Base-by-base conservation (phyloP, 441 rosid genomes). In the Jatropha podagrica region DNA sequence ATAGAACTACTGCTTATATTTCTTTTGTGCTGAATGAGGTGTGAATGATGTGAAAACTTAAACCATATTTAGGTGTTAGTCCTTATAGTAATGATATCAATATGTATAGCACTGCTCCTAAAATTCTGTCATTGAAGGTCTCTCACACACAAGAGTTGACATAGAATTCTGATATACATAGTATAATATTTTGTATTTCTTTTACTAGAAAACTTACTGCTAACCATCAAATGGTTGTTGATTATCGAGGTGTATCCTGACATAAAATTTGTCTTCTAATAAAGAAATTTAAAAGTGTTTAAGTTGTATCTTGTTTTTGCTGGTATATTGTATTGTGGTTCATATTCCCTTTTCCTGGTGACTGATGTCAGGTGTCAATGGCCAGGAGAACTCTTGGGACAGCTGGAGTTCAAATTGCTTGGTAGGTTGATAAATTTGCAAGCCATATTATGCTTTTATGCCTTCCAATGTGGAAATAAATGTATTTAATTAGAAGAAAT, bases 311-410 rank as follows among this genome's bases (percentile, higher is more conserved):
- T 40, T 73, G 18, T 37, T 51, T 40, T 62, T 27, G 7, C 37
- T 61, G 69, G 13, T 52, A 5, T 41, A 48, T 60, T 13, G 13
- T 9, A 37, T 37, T 68, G n/a, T 75, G 8, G 60, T 59, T 73
- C 3, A 42, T 23, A 37, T 42, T 60, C 49, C 48, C 49, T 63
- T 49, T 79, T 49, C 49, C 41, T 14, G 20, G 12, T 74, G 74
- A 63, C 23, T 77, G 73, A 37, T 83, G 86, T 73, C 81, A 94
- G 97, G 98, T 94, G 41, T 92, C 98, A 56, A 92, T 94, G 98
- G 98, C 98, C 64, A 84, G 61, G 86, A 86, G 93, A 81, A 94
- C 98, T 75, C 87, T 94, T 69, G 97, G 98, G 49, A 74, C 81
- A 26, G 84, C 84, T 73, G 97, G 97, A 78, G 95, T 94, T 79